phyloP scores from a whole-genome alignment of 164 flowering plant species.

The Houttuynia cordata region DNA sequence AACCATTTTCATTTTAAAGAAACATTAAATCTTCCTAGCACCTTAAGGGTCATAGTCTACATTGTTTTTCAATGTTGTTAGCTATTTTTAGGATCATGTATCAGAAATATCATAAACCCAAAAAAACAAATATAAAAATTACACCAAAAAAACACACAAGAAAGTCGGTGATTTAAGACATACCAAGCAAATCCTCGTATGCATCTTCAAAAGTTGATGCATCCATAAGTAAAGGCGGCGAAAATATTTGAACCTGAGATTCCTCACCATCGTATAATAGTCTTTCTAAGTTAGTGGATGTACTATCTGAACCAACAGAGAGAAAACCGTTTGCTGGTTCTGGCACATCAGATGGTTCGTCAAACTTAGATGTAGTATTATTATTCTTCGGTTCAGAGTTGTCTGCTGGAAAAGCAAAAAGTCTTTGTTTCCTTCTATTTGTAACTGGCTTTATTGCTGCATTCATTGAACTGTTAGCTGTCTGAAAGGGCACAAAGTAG shows the following conservation, averaged over 20 bases:
- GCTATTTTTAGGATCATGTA: neutral
- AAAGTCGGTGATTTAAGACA: constrained; percentile 10
- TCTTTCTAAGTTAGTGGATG: constrained; percentile 28
- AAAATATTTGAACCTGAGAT: constrained; percentile 60
- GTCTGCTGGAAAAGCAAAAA: constrained; percentile 37
- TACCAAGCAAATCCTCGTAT: constrained; percentile 94
- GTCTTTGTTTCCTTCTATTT: constrained; percentile 31
- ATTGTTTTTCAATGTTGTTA: too few relatives aligned
- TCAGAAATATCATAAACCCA: neutral
- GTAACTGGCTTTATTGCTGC: constrained; percentile 30
- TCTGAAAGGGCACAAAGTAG: constrained; percentile 69
- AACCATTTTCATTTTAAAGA: too few relatives aligned
- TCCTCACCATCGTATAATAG: constrained; percentile 41
- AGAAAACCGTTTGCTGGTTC: constrained; percentile 47
- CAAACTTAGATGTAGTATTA: constrained; percentile 14
- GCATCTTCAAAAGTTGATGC: constrained; percentile 55
- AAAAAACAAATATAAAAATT: neutral
- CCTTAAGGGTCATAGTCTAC: too few relatives aligned
- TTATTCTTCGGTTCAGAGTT: constrained; percentile 11
- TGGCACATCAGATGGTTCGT: constrained; percentile 22
- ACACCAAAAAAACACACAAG: neutral
- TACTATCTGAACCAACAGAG: constrained; percentile 36
- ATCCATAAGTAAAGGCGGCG: constrained; percentile 91
- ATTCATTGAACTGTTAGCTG: constrained; percentile 31
- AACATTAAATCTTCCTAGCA: too few relatives aligned